Evolutionary conservation across 169 alveolate genomes (phyloP), one percentile per base, ranked within the genome.

Genomic region (Amoebophrya sp.): DNA sequence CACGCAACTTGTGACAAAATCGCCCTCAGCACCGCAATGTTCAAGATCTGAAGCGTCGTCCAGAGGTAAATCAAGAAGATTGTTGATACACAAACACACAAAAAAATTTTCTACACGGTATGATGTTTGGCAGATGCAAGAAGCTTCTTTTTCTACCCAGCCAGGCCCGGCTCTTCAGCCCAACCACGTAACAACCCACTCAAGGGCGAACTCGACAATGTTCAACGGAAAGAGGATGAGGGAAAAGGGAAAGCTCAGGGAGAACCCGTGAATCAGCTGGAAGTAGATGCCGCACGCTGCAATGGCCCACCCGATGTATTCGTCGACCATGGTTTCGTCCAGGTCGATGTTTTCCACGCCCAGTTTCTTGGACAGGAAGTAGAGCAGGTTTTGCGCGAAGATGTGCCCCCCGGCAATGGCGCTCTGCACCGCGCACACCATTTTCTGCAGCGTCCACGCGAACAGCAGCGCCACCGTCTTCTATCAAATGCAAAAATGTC

Each of bases 371-470:
- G 83, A 2, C 1, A 66, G 32, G 32, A 66, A 66, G 32, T 25
- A n/a, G 32, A 66, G 35, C 38, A 66, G 32, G 83, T 66, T 66
- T 25, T 66, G 83, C 35, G 83, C 83, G 83, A 66, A 66, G 2
- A 66, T 66, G 83, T 66, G 83, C 10, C 83, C 83, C 32, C 83
- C 83, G 7, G 1, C 18, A 25, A 66, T 66, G 32, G 83, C 83
- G 39, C 32, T 7, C 83, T 66, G 83, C 83, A 66, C 83, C 10
- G 83, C 83, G 32, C 83, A 66, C 38, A 66, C 83, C 35, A 66
- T 66, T 25, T 66, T 66, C 83, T 66, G 83, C 35, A 66, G 35
- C 83, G 83, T 66, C 83, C 83, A 66, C 35, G 83, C 83, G 83
- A 66, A 66, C 29, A 66, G 12, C 23, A 41, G 54, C 54, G 54